Evolutionary conservation across 108 stramenopile genomes (phyloP).

Genomic region (Skeletonema menzelii): DNA sequence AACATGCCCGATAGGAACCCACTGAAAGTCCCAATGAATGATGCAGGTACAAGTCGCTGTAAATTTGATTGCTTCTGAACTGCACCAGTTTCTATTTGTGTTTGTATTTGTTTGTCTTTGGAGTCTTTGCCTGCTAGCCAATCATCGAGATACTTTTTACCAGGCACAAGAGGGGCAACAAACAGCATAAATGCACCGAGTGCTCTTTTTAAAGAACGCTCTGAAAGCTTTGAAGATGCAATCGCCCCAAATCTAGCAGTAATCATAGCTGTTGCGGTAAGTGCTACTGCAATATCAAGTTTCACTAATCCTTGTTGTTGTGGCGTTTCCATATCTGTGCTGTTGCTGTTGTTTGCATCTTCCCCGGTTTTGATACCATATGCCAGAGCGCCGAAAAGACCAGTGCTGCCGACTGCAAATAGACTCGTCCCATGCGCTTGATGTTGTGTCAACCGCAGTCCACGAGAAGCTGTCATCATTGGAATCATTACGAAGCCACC

Average conservation of each 20-base stretch:
- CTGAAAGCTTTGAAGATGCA: conserved; percentile 52
- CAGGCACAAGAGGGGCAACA: conserved; percentile 84
- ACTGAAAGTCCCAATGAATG: conserved; percentile 42
- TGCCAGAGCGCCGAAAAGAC: conserved; percentile 79
- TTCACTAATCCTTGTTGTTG: conserved; percentile 60
- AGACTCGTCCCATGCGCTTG: conserved; percentile 91
- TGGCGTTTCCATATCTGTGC: neutral
- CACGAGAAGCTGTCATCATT: conserved; percentile 48
- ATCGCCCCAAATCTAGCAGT: conserved; percentile 76
- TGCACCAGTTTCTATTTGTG: neutral
- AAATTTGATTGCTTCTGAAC: neutral
- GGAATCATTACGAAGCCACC: conserved; percentile 93
- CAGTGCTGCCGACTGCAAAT: conserved; percentile 89
- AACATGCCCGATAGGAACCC: conserved; percentile 86
- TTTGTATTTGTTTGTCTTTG: conserved; percentile 3
- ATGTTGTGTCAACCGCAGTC: conserved; percentile 80
- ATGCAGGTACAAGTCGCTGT: conserved; percentile 38
- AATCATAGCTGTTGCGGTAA: conserved; percentile 77
- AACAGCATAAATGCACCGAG: conserved; percentile 86
- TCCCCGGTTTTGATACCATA: conserved; percentile 49
- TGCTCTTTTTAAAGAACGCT: conserved; percentile 49
- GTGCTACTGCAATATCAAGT: conserved; percentile 65
- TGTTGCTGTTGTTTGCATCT: conserved; percentile 1
- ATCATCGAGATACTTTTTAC: conserved; percentile 57
- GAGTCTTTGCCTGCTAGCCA: conserved; percentile 1